Evolutionary conservation across 2,329 filamentous ascomycete genomes (phyloP).

Genomic region (Pochonia chlamydosporia): DNA sequence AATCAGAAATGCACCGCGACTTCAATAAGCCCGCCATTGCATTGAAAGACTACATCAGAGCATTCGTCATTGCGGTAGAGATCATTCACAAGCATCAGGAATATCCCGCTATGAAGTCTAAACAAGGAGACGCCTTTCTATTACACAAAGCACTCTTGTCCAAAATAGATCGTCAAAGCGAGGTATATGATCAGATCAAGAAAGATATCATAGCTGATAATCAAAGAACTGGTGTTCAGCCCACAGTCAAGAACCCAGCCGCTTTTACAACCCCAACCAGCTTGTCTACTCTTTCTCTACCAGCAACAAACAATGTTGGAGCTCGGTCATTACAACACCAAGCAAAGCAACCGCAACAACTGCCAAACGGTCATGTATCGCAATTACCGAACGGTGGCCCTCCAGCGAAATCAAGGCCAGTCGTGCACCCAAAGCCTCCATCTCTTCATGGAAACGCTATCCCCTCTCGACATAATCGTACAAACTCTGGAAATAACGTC

Average conservation of each 20-base stretch:
- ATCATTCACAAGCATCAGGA: slow-evolving; percentile 72
- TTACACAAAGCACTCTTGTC: slow-evolving; percentile 45
- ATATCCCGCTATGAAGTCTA: slow-evolving; percentile 57
- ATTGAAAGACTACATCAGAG: slow-evolving; percentile 77
- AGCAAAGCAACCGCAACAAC: neutral
- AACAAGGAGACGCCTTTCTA: slow-evolving; percentile 41
- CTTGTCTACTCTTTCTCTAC: neutral
- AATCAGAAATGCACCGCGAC: slow-evolving; percentile 56
- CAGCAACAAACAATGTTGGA: neutral
- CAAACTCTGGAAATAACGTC: slow-evolving; percentile 20
- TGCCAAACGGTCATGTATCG: slow-evolving; percentile 9
- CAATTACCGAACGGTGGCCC: slow-evolving; percentile 12
- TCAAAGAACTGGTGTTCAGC: slow-evolving; percentile 51
- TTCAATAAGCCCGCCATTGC: slow-evolving; percentile 67
- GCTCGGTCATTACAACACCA: neutral
- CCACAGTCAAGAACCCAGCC: slow-evolving; percentile 20
- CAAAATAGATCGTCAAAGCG: slow-evolving; percentile 41
- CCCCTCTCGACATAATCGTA: slow-evolving; percentile 24
- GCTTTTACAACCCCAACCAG: slow-evolving; percentile 11
- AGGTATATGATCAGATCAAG: slow-evolving; percentile 53
- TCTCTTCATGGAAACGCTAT: slow-evolving; percentile 56
- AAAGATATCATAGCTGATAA: slow-evolving; percentile 59
- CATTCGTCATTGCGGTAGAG: slow-evolving; percentile 72
- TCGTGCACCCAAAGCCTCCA: slow-evolving; percentile 61
- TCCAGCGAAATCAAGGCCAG: slow-evolving; percentile 34